These are phyloP conservation scores for Heterococcus sp. DNA, from an alignment of 108 stramenopile species.

Conservation along the genomic window DNA sequence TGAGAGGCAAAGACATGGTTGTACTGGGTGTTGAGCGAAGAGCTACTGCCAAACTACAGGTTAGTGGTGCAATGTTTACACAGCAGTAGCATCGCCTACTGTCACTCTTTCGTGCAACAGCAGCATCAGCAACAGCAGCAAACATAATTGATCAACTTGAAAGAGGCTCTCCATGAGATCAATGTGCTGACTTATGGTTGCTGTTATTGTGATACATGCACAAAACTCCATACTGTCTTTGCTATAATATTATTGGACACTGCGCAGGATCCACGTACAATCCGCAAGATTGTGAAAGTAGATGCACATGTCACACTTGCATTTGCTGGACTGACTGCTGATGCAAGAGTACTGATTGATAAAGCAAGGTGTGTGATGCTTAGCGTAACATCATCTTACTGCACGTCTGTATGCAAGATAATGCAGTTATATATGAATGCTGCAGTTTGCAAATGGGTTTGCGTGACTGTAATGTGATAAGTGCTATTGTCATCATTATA, in stretches of 20 bases:
- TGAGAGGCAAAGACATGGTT: constrained; percentile 91
- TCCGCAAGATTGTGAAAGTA: constrained; percentile 92
- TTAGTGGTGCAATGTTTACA: too few relatives aligned
- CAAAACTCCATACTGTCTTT: not conserved
- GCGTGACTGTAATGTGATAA: too few relatives aligned
- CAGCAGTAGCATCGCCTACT: too few relatives aligned
- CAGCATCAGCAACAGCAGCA: too few relatives aligned
- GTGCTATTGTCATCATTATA: too few relatives aligned
- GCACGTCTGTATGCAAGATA: too few relatives aligned
- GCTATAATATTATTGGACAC: constrained; percentile 58
- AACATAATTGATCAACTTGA: too few relatives aligned
- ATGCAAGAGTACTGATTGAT: constrained; percentile 77
- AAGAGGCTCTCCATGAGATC: not conserved
- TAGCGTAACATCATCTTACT: too few relatives aligned
- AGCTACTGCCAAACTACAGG: constrained; percentile 83
- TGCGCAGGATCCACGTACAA: constrained; percentile 95
- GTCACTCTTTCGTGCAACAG: too few relatives aligned
- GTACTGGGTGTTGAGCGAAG: constrained; percentile 95
- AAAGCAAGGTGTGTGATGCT: too few relatives aligned
- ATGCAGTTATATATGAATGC: too few relatives aligned
- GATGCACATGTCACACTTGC: constrained; percentile 92
- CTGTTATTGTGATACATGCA: not conserved
- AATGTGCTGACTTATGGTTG: not conserved
- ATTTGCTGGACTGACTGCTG: constrained; percentile 98
- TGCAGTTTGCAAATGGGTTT: too few relatives aligned